A percentile compares a stretch with the other conserved stretches of the same genome.
Evolutionary conservation across 2,329 filamentous ascomycete genomes (phyloP).

Genomic region (Pseudocercospora cruenta): DNA sequence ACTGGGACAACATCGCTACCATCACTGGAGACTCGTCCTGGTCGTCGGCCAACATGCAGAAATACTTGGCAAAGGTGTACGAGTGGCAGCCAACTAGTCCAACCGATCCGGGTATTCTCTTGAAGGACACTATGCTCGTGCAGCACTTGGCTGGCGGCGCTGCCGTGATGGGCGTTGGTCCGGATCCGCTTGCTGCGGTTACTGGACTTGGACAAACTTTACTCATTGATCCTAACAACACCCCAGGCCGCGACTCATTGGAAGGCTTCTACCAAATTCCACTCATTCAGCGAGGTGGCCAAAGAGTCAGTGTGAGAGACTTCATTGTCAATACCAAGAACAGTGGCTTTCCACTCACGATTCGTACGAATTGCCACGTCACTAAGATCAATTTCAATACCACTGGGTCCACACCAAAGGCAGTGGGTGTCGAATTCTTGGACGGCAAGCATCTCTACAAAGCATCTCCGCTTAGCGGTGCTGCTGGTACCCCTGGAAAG

Average conservation of each 20-base stretch:
- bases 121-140: constrained; percentile 24
- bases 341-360: constrained; percentile 59
- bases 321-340: constrained; percentile 56
- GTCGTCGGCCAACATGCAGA: constrained; percentile 60
- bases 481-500: constrained; percentile 43
- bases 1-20: constrained; percentile 61
- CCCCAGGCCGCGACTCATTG: constrained; percentile 50
- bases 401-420: constrained; percentile 52
- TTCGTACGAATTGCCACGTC: constrained; percentile 64
- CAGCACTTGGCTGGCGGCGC: constrained; percentile 30
- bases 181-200: constrained; percentile 44
- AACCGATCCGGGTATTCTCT: constrained; percentile 30
- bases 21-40: constrained; percentile 65
- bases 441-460: constrained; percentile 43
- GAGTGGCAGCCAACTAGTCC: constrained; percentile 30
- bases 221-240: constrained; percentile 48
- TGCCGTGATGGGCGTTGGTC: constrained; percentile 32
- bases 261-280: constrained; percentile 63
- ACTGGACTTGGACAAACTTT: constrained; percentile 52
- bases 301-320: constrained; percentile 62
- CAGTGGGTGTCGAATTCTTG: constrained; percentile 47
- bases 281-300: constrained; percentile 51
- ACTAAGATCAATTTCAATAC: constrained; percentile 68
- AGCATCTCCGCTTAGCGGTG: constrained; percentile 41
- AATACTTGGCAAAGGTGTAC: constrained; percentile 56